Base-by-base conservation (phyloP, 495 filamentous ascomycete genomes). In the Endocarpon pusillum region DNA sequence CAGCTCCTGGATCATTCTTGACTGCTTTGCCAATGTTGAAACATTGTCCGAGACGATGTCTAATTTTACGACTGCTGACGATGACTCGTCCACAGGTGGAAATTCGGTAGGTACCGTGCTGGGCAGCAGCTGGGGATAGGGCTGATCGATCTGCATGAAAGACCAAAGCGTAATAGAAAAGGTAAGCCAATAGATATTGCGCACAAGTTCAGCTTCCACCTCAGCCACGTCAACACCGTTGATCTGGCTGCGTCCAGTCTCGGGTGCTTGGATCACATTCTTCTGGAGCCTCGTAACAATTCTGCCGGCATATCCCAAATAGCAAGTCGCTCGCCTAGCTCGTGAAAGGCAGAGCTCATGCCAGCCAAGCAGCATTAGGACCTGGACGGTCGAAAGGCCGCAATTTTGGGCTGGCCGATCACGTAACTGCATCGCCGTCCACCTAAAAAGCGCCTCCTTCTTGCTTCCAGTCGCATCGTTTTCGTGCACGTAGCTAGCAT, bases 111-210 rank as follows among this genome's bases (percentile, higher is more conserved):
- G n/a, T n/a, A n/a, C n/a, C n/a, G n/a, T n/a, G n/a, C n/a, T n/a
- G n/a, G n/a, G n/a, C n/a, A n/a, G n/a, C n/a, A n/a, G n/a, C n/a
- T n/a, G n/a, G n/a, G n/a, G n/a, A n/a, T n/a, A n/a, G n/a, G n/a
- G n/a, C n/a, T n/a, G n/a, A n/a, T n/a, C n/a, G n/a, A 41, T 30
- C 23, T 46, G 43, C 33, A 46, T 41, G 11, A 41, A 45, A 21
- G 42, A 32, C 43, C 43, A 46, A 19, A 45, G 32, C 12, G 36
- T 37, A 12, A 45, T 35, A 6, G 43, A 29, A 23, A 46, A 46
- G 9, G 42, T 41, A 16, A 46, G 34, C 37, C 43, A 46, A 19
- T 39, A 30, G 11, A 46, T 37, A 22, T 45, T 45, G 6, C 37
- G 37, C 3, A 32, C 35, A 15, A 46, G 18, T 26, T 46, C 43